Conservation (phyloP, 805 yeast genomes). For the Barnettozyma sp. region DNA sequence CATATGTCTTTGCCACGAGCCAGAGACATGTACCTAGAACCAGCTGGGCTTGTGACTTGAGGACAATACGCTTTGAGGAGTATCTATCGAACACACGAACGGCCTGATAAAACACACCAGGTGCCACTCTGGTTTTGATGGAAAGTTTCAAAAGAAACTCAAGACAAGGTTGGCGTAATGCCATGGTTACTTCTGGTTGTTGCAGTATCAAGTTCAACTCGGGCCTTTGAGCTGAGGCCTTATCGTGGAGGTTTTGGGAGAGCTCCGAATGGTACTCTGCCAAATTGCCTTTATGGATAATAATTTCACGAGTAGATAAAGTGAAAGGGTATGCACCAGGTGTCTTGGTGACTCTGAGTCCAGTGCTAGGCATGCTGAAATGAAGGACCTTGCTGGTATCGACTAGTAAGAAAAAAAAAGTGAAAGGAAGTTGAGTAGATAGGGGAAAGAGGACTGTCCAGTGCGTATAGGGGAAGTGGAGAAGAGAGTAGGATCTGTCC, state of each 20-base stretch:
- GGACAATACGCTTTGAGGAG: constrained; percentile 79
- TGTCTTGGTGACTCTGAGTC: constrained; percentile 33
- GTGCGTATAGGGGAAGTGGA: no score
- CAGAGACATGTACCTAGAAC: constrained; percentile 90
- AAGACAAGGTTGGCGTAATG: constrained; percentile 64
- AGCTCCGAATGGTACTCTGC: constrained; percentile 50
- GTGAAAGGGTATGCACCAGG: constrained; percentile 46
- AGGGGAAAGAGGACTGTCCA: no score
- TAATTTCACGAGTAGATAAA: constrained; percentile 43
- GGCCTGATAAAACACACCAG: constrained; percentile 61
- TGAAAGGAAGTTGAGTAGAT: no score
- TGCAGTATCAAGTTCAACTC: constrained; percentile 61
- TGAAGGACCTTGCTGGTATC: no score
- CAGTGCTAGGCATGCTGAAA: constrained; percentile 23
- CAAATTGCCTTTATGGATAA: constrained; percentile 38
- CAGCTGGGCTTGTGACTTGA: constrained; percentile 80
- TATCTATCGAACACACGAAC: constrained; percentile 82
- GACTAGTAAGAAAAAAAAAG: neutral
- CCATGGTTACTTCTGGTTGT: constrained; percentile 81
- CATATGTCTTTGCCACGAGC: constrained; percentile 83
- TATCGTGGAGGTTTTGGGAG: constrained; percentile 31
- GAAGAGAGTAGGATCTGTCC: no score
- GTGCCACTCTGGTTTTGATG: constrained; percentile 54
- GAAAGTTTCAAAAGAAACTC: constrained; percentile 75
- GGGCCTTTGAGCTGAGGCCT: constrained; percentile 39